Percentiles rank a stretch among this genome's conserved stretches.
Conservation (phyloP, 805 yeast genomes). For the Candida taoyuanica region DNA sequence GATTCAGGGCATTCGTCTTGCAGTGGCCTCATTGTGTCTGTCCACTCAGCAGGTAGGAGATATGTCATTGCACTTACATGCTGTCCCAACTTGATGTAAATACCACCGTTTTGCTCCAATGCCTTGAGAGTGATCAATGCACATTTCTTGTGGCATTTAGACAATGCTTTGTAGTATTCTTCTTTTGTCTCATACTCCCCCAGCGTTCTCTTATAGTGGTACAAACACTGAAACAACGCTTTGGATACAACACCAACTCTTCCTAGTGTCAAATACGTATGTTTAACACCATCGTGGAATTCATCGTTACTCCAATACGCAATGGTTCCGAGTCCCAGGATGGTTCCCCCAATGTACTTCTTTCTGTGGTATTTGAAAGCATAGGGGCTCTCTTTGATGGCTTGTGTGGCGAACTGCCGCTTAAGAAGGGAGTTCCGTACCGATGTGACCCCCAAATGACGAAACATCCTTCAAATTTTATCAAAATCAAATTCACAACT, state of each 20-base stretch:
- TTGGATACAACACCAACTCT: conserved; percentile 38
- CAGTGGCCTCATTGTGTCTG: conserved; percentile 85
- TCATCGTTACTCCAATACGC: conserved; percentile 12
- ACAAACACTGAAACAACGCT: conserved; percentile 73
- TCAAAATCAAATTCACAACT: no score
- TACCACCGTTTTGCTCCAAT: conserved; percentile 81
- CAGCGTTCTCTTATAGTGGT: conserved; percentile 58
- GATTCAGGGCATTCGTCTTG: conserved; percentile 90
- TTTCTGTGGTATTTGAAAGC: conserved; percentile 5
- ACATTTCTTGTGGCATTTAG: conserved; percentile 66
- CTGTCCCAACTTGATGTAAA: conserved; percentile 92
- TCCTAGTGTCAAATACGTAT: conserved; percentile 15
- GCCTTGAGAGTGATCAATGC: conserved; percentile 79
- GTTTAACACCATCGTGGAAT: conserved; percentile 12
- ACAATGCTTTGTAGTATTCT: conserved; percentile 47
- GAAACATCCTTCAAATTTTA: no score
- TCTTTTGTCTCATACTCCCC: conserved; percentile 41
- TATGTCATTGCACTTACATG: conserved; percentile 91
- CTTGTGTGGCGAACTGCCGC: background rate
- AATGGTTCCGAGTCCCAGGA: conserved; percentile 5
- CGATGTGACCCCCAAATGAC: no score
- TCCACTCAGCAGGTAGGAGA: conserved; percentile 90
- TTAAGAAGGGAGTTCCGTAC: no score
- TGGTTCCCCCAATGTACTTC: conserved; percentile 10
- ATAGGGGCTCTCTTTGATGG: conserved; percentile 1